Evolutionary conservation across 2,329 filamentous ascomycete species (phyloP).

Genomic region (Claviceps sp.): DNA sequence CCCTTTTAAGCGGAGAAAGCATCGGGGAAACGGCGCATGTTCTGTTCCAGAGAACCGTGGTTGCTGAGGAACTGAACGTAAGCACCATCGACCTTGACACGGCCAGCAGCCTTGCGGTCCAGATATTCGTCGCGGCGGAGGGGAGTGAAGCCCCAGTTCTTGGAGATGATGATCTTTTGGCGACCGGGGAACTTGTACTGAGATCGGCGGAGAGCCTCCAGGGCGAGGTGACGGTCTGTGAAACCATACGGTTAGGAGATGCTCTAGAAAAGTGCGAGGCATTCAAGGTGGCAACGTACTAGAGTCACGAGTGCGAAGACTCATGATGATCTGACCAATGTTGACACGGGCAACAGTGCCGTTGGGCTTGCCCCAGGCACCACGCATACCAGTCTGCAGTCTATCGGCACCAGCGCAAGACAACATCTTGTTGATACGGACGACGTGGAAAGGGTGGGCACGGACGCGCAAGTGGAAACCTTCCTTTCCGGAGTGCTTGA

Average conservation of each 20-base stretch:
- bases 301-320: conserved; percentile 89
- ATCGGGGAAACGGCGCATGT: conserved; percentile 90
- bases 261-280: neutral
- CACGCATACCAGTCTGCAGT: conserved; percentile 99
- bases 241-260: neutral
- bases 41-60: conserved; percentile 72
- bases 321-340: conserved; percentile 98
- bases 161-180: conserved; percentile 99
- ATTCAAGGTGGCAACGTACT: conserved; percentile 37
- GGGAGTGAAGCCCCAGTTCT: conserved; percentile 99
- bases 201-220: conserved; percentile 96
- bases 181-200: conserved; percentile 99
- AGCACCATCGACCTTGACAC: conserved; percentile 92
- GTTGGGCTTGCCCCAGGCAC: conserved; percentile 99
- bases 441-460: conserved; percentile 98
- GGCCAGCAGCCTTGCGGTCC: conserved; percentile 84
- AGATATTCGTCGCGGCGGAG: conserved; percentile 96
- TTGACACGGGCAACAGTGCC: conserved; percentile 98
- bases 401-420: conserved; percentile 99
- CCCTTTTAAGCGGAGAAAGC: conserved; percentile 55
- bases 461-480: conserved; percentile 64
- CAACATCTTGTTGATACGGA: conserved; percentile 99
- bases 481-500: conserved; percentile 61
- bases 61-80: conserved; percentile 99
- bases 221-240: conserved; percentile 73